Evolutionary conservation across 495 filamentous ascomycete genomes (phyloP).

Genomic region (Tirmania nivea): DNA sequence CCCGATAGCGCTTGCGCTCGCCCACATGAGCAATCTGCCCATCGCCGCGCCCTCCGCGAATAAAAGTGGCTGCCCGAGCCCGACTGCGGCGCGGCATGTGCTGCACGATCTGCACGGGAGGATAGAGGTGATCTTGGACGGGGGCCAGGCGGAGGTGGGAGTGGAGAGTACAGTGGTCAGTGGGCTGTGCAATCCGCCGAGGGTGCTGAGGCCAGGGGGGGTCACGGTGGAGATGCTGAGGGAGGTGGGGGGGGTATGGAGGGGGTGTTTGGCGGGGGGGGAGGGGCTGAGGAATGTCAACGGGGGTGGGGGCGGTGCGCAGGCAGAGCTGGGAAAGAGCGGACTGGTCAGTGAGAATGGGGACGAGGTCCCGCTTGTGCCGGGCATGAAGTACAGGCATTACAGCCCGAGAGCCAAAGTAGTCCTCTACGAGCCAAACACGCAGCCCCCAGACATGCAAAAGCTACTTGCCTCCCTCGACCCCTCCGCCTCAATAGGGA

Average conservation of each 20-base stretch:
- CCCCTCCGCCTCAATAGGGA: neutral
- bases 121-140: constrained; percentile 81
- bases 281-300: constrained; percentile 39
- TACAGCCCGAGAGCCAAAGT: constrained; percentile 85
- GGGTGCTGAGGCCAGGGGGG: constrained; percentile 70
- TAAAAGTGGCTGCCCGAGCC: constrained; percentile 73
- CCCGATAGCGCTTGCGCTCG: constrained; percentile 64
- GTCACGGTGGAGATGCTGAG: constrained; percentile 69
- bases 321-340: constrained; percentile 25
- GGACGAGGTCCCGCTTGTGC: constrained; percentile 14
- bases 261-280: constrained; percentile 49
- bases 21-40: constrained; percentile 49
- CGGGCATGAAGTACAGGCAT: constrained; percentile 98
- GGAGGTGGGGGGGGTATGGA: constrained; percentile 48
- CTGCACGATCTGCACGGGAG: constrained; percentile 58
- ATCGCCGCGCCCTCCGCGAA: constrained; percentile 93
- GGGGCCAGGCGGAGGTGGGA: constrained; percentile 63
- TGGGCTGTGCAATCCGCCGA: constrained; percentile 57
- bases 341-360: neutral
- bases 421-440: constrained; percentile 47
- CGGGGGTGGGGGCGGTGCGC: constrained; percentile 50
- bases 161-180: constrained; percentile 96
- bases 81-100: constrained; percentile 77
- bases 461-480: constrained; percentile 2
- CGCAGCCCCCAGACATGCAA: constrained; percentile 18